Conservation (phyloP, 2,329 filamentous ascomycete species). For the Akanthomyces dipterigenus region DNA sequence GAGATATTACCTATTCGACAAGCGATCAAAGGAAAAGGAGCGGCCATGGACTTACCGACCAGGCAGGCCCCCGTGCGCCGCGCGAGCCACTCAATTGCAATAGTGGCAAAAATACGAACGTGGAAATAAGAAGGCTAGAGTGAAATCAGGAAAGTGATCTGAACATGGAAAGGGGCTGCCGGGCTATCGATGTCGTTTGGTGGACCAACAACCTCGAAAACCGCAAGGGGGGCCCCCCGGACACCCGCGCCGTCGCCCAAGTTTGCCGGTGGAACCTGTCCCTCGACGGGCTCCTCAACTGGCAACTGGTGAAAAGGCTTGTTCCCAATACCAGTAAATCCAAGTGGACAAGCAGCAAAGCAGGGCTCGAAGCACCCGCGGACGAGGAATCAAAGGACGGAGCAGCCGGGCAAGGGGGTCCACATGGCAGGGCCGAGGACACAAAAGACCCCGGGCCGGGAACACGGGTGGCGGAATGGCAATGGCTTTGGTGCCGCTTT, state of each 20-base stretch:
- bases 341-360: not conserved
- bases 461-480: too few species aligned
- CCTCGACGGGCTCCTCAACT: not conserved
- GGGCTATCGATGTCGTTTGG: not conserved
- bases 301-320: not conserved
- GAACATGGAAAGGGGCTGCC: not conserved
- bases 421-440: not conserved
- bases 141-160: not conserved
- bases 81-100: not conserved
- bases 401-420: not conserved
- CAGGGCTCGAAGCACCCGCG: not conserved
- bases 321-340: too few species aligned
- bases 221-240: not conserved
- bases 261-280: not conserved
- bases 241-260: not conserved
- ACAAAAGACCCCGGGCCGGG: not conserved
- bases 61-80: not conserved
- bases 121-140: not conserved
- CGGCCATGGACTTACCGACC: not conserved
- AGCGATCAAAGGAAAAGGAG: not conserved
- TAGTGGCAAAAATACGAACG: not conserved
- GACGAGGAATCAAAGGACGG: not conserved
- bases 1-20: too few species aligned
- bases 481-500: too few species aligned
- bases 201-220: not conserved